These are phyloP conservation scores for Diospyros lotus DNA, from an alignment of 148 eudicot species.

Conservation along the genomic window DNA sequence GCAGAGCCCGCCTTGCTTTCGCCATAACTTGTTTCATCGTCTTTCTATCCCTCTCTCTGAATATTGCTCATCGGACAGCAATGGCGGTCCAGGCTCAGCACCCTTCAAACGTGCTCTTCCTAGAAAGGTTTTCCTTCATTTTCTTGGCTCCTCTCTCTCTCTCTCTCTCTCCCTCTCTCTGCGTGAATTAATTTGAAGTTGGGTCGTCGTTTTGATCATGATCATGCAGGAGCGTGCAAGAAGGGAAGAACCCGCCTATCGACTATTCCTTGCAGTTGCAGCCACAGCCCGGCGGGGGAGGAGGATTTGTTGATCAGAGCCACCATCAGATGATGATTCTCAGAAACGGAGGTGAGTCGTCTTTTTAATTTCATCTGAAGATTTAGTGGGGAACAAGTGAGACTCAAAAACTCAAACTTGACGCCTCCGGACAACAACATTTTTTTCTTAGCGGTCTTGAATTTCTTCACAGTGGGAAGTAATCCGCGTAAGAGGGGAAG, in stretches of 20 bases:
- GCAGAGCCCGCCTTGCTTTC: background rate
- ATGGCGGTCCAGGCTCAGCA: constrained; percentile 62
- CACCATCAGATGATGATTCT: constrained; percentile 13
- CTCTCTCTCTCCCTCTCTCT: background rate
- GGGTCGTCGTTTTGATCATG: background rate
- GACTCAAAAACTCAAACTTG: too few species aligned
- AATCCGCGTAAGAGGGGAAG: constrained; percentile 34
- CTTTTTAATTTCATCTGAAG: too few species aligned
- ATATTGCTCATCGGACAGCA: background rate
- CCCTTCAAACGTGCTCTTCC: constrained; percentile 44
- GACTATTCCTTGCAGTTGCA: constrained; percentile 28
- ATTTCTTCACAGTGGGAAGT: constrained; percentile 11
- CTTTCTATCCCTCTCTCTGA: background rate
- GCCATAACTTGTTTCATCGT: background rate
- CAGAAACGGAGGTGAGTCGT: constrained; percentile 21
- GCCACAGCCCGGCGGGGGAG: constrained; percentile 20
- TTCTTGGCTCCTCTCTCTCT: background rate
- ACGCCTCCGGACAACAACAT: too few species aligned
- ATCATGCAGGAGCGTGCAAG: constrained; percentile 27
- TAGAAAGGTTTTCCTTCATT: constrained; percentile 27
- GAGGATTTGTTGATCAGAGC: constrained; percentile 28
- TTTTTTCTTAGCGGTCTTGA: background rate
- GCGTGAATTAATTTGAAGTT: background rate
- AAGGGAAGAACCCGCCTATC: constrained; percentile 23
- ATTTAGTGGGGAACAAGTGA: too few species aligned